Base-by-base conservation (phyloP, 306 rosid species). In the Vachellia collinsii region DNA sequence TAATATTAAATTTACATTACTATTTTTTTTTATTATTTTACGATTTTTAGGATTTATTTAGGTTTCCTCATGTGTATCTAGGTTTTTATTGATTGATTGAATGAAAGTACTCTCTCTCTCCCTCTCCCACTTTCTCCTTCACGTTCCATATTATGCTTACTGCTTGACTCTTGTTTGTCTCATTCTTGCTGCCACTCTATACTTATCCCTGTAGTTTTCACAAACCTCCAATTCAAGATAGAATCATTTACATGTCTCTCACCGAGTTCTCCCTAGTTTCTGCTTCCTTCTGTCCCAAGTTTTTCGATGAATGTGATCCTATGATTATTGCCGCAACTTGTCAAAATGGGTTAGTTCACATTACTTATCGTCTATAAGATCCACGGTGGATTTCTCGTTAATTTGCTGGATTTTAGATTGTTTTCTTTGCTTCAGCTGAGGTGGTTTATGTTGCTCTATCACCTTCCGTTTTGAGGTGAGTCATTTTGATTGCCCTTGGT, bases 391-490 rank as follows among this genome's bases (percentile, higher is more conserved):
- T 83, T 87, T 50, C 37, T 23, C 44, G 46, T 10, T 46, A 64
- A 44, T 75, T 82, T 42, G 74, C 77, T 13, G 70, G 43, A 70
- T 75, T 72, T 59, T n/a, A 39, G 69, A 68, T 37, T 50, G 67
- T 77, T 83, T 85, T 85, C 25, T 78, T 51, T 72, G 37, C 75
- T 58, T 70, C 79, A 83, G 85, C 10, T 81, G 67, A 72, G 78
- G 77, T 85, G 83, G 73, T 61, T 20, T 56, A 62, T 36, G 38
- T 61, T 59, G 50, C n/a, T 53, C 65, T 46, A 58, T 66, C 73
- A 76, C 37, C 68, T 8, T 38, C 3, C 77, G 53, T 53, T 80
- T 73, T 2, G 56, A 66, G 83, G 89, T 83, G 41, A 38, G 72
- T 69, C 70, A 25, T 47, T 64, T 78, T 73, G 67, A 36, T 64